Evolutionary conservation across 345 rosid genomes (phyloP).

Genomic region (Lepidium africanum): DNA sequence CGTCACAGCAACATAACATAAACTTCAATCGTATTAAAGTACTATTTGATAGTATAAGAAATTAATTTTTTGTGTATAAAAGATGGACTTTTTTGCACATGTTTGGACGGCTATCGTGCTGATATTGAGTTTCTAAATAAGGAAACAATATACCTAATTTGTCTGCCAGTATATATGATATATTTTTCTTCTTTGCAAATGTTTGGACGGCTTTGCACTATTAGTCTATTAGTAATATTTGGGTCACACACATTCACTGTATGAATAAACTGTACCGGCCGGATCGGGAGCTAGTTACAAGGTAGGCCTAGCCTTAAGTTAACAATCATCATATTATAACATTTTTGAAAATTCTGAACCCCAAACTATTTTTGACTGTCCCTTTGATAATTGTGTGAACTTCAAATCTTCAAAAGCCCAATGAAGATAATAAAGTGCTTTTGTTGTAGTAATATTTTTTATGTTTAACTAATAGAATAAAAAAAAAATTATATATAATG

Average conservation of each 20-base stretch:
- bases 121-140: conserved; percentile 17
- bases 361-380: background rate
- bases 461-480: no score
- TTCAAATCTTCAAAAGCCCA: background rate
- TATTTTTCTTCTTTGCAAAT: background rate
- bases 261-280: background rate
- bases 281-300: no score
- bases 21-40: background rate
- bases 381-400: background rate
- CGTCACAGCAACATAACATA: background rate
- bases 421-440: no score
- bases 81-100: conserved; percentile 6
- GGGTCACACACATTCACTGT: background rate
- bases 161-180: background rate
- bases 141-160: conserved; percentile 6
- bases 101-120: conserved; percentile 29
- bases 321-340: no score
- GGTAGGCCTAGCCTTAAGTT: no score
- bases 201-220: no score
- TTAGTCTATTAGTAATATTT: background rate
- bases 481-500: no score
- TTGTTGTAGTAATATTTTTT: no score
- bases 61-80: background rate
- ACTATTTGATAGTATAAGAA: background rate
- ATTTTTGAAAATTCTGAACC: no score